Conservation (phyloP, 2,329 filamentous ascomycete species). For the Colletotrichum costaricense region DNA sequence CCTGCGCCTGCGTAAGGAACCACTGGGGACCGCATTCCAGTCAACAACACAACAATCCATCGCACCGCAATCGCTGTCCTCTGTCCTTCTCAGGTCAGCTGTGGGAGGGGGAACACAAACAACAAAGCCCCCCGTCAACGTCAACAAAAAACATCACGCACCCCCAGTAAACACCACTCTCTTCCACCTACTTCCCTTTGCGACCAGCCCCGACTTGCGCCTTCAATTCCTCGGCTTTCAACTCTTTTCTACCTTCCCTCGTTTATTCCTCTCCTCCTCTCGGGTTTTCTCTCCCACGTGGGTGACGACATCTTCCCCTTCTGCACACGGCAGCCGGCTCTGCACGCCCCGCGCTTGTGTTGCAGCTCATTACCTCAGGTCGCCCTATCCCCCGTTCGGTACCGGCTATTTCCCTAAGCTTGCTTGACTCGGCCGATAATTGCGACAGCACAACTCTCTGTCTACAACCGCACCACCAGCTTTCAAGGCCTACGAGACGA, state of each 20-base stretch:
- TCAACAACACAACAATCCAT: constrained; percentile 30
- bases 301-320: constrained; percentile 16
- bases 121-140: constrained; percentile 25
- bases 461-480: constrained; percentile 10
- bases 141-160: constrained; percentile 34
- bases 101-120: constrained; percentile 25
- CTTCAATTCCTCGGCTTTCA: constrained; percentile 8
- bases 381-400: constrained; percentile 1
- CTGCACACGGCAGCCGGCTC: constrained; percentile 34
- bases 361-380: neutral
- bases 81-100: neutral
- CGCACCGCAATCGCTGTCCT: neutral
- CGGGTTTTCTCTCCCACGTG: constrained; percentile 9
- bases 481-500: constrained; percentile 4
- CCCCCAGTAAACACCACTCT: neutral
- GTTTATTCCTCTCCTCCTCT: neutral
- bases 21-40: constrained; percentile 31
- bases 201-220: constrained; percentile 7
- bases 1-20: constrained; percentile 11
- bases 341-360: constrained; percentile 29
- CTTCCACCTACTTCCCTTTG: constrained; percentile 7
- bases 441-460: constrained; percentile 13
- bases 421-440: constrained; percentile 14
- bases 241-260: neutral
- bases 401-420: neutral